Base-by-base conservation (phyloP, 2,329 filamentous ascomycete genomes). In the Phoma sp. region DNA sequence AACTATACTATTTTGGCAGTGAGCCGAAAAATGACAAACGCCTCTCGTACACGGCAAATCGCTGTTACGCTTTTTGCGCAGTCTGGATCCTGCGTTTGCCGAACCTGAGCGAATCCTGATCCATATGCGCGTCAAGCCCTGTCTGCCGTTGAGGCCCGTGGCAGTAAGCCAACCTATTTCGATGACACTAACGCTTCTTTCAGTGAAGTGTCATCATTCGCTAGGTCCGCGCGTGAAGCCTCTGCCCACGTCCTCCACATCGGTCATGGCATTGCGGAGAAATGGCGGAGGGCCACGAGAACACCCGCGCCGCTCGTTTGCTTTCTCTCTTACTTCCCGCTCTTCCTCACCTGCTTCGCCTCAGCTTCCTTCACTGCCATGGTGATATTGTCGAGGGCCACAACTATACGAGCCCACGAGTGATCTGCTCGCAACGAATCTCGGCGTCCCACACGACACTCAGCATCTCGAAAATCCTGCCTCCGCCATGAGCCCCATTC, bases 251-350 rank as follows among this genome's bases (percentile, higher is more conserved):
- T 52, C 59, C 60, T 59, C 58, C 63, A 60, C 56, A 62, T 61
- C 55, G 55, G 60, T 62, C 64, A 66, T 64, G 61, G 57, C 57
- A 61, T 60, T 71, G 66, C 66, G 67, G 68, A 69, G 67, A 65
- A 62, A 65, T 57, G 59, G 60, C 58, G 60, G 60, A 60, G 61
- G 45, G 51, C 53, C 58, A 65, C 60, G 54, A 62, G 56, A 59
- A 42, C 47, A 45, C 55, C 58, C 55, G 37, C 46, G 41, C 49
- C 57, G 49, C 48, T 58, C 45, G 49, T 59, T 57, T 30, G 43
- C 44, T 42, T 44, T 49, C 30, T 41, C 45, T 52, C 45, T 46
- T 48, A 38, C 50, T 37, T 42, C 43, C 41, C 29, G 32, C 43
- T 48, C 41, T 47, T 44, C 29, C 40, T 40, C 45, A 33, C 39